These are phyloP conservation scores for Candida maesae DNA, from an alignment of 805 yeast species.

Conservation along the genomic window DNA sequence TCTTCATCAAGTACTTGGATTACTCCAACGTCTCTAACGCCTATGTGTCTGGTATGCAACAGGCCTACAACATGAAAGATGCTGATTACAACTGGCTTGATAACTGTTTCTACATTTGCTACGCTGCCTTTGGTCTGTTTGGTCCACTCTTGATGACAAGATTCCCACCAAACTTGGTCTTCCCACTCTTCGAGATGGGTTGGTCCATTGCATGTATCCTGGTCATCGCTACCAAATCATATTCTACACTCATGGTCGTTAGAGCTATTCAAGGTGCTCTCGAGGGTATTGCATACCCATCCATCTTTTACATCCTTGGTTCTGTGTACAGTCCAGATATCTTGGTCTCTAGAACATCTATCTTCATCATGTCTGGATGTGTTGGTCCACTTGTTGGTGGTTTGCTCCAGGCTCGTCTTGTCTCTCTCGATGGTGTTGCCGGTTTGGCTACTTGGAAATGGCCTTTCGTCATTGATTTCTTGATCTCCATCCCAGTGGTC, in stretches of 20 bases:
- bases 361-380: slow-evolving; percentile 15
- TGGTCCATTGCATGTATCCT: slow-evolving; percentile 14
- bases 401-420: slow-evolving; percentile 41
- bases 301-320: slow-evolving; percentile 18
- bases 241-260: slow-evolving; percentile 9
- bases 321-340: slow-evolving; percentile 13
- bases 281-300: slow-evolving; percentile 19
- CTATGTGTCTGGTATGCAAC: slow-evolving; percentile 54
- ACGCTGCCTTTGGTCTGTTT: slow-evolving; percentile 9
- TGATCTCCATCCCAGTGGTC: slow-evolving; percentile 47
- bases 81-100: slow-evolving; percentile 14
- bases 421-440: slow-evolving; percentile 32
- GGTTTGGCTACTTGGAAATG: slow-evolving; percentile 32
- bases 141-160: slow-evolving; percentile 11
- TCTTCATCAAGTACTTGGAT: slow-evolving; percentile 19
- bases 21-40: slow-evolving; percentile 39
- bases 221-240: slow-evolving; percentile 8
- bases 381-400: slow-evolving; percentile 27
- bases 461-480: slow-evolving; percentile 45
- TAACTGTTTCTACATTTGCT: slow-evolving; percentile 11
- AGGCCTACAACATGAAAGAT: slow-evolving; percentile 40
- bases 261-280: slow-evolving; percentile 12
- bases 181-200: slow-evolving; percentile 9
- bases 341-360: slow-evolving; percentile 16
- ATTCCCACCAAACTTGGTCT: slow-evolving; percentile 8